phyloP scores from a whole-genome alignment of 2,329 filamentous ascomycete species.

The Plenodomus lindquistii region DNA sequence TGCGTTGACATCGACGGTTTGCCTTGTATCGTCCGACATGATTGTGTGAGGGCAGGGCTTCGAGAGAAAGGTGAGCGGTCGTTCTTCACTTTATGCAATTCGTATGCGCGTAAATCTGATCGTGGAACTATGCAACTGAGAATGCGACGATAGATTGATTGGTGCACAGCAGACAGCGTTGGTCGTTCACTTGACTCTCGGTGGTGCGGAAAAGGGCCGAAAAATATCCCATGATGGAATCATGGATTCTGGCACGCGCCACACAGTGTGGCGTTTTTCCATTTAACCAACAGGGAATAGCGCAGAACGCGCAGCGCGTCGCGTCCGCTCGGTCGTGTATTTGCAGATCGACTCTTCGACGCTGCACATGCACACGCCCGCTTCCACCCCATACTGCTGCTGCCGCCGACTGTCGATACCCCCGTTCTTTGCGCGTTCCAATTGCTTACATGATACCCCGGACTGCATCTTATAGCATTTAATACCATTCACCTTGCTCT shows the following conservation, averaged over 20 bases:
- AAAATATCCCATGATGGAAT: conserved; percentile 32
- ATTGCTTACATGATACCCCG: conserved; percentile 38
- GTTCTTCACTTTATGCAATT: neutral
- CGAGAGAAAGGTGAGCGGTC: neutral
- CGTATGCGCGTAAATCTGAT: too few species aligned
- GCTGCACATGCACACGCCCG: conserved; percentile 10
- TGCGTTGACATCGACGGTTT: conserved; percentile 27
- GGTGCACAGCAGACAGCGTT: neutral
- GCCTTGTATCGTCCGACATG: conserved; percentile 54
- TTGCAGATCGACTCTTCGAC: conserved; percentile 14
- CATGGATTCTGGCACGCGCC: conserved; percentile 4
- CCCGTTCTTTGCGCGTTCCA: conserved; percentile 17
- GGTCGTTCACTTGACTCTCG: neutral
- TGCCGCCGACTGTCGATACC: conserved; percentile 17
- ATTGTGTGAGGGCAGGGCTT: conserved; percentile 24
- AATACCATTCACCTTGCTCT: conserved; percentile 23
- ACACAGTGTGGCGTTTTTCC: conserved; percentile 27
- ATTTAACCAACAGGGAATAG: conserved; percentile 28
- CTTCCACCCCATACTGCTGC: conserved; percentile 10
- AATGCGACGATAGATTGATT: neutral
- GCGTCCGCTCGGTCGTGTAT: conserved; percentile 18
- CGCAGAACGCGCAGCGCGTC: conserved; percentile 26
- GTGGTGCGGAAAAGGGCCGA: conserved; percentile 26
- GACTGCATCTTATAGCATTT: conserved; percentile 26
- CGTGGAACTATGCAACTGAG: neutral